Evolutionary conservation across 2,329 filamentous ascomycete species (phyloP).

Genomic region (Fusarium sp.): DNA sequence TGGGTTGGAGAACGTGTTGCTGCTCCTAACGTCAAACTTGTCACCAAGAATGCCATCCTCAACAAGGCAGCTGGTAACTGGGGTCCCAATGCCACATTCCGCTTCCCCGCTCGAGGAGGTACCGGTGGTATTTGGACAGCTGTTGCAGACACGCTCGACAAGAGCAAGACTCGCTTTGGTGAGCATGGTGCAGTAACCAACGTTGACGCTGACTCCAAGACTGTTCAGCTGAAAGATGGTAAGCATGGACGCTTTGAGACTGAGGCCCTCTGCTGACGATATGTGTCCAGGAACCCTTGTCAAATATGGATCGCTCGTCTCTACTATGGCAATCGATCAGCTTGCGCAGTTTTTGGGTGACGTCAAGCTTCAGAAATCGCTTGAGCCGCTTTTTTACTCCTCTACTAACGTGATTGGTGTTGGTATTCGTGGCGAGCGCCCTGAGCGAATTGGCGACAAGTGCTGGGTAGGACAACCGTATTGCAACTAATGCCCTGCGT

Average conservation of each 20-base stretch:
- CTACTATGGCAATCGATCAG: slow-evolving; percentile 94
- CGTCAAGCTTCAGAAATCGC: slow-evolving; percentile 82
- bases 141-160: slow-evolving; percentile 90
- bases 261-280: not conserved
- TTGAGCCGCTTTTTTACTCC: slow-evolving; percentile 95
- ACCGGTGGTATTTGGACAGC: slow-evolving; percentile 99
- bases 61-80: slow-evolving; percentile 97
- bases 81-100: slow-evolving; percentile 98
- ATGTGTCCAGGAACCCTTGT: slow-evolving; percentile 54
- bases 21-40: slow-evolving; percentile 92
- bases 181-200: slow-evolving; percentile 85
- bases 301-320: slow-evolving; percentile 91
- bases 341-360: slow-evolving; percentile 90
- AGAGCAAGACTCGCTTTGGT: slow-evolving; percentile 92
- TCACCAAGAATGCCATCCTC: slow-evolving; percentile 93
- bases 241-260: slow-evolving; percentile 51
- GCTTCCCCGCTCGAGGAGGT: slow-evolving; percentile 94
- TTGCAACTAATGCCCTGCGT: not conserved
- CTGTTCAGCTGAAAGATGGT: slow-evolving; percentile 84
- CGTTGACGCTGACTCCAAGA: slow-evolving; percentile 88
- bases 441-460: slow-evolving; percentile 98
- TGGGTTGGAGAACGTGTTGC: slow-evolving; percentile 99
- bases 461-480: slow-evolving; percentile 74
- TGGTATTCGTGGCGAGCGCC: slow-evolving; percentile 89
- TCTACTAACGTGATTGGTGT: slow-evolving; percentile 98